These are phyloP conservation scores for Trichoderma lentiforme DNA, from an alignment of 2,329 filamentous ascomycete genomes.

Conservation along the genomic window DNA sequence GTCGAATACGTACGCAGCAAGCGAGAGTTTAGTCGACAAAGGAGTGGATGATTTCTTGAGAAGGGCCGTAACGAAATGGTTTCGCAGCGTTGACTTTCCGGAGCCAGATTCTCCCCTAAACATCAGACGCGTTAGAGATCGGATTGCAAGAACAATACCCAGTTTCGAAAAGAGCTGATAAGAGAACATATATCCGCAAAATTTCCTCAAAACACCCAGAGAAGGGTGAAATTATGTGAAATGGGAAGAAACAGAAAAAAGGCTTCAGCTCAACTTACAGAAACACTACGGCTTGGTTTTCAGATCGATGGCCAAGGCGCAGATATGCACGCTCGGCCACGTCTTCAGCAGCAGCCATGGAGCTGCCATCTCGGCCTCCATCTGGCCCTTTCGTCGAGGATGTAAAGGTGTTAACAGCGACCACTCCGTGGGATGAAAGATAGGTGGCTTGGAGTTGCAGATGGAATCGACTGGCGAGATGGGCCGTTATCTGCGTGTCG, in stretches of 20 bases:
- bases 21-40: slow-evolving; percentile 86
- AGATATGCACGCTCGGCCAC: slow-evolving; percentile 83
- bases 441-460: slow-evolving; percentile 82
- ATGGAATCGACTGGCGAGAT: slow-evolving; percentile 87
- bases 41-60: slow-evolving; percentile 90
- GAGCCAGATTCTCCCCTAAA: slow-evolving; percentile 88
- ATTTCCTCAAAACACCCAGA: background rate
- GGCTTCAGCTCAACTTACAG: slow-evolving; percentile 59
- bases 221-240: background rate
- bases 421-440: slow-evolving; percentile 85
- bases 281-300: slow-evolving; percentile 91
- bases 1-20: slow-evolving; percentile 93
- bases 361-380: slow-evolving; percentile 87
- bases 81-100: slow-evolving; percentile 91
- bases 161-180: background rate
- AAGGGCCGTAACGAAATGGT: slow-evolving; percentile 80
- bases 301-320: slow-evolving; percentile 79
- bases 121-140: slow-evolving; percentile 25
- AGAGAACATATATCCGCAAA: background rate
- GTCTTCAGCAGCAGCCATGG: slow-evolving; percentile 88
- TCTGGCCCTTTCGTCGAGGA: slow-evolving; percentile 83
- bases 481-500: slow-evolving; percentile 74
- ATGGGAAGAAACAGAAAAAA: background rate
- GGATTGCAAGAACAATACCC: background rate
- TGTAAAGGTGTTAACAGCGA: slow-evolving; percentile 92